A percentile compares a stretch with the other conserved stretches of the same genome.
These are phyloP conservation scores for Thraustochytrium striatum DNA, from an alignment of 352 stramenopile species.

Conservation along the genomic window DNA sequence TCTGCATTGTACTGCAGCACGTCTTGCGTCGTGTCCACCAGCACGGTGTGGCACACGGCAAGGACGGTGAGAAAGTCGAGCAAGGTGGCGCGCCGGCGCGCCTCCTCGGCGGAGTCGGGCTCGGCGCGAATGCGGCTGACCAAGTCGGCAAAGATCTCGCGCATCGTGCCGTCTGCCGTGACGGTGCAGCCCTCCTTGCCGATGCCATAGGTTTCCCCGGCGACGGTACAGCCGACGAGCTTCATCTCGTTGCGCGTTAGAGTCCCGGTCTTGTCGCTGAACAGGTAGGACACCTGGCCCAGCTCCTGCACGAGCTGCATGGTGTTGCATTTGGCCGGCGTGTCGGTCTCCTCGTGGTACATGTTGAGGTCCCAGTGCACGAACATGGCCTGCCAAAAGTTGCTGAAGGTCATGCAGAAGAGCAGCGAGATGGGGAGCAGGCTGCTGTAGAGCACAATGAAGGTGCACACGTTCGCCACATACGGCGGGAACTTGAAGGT, in stretches of 20 bases:
- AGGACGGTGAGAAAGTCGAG: constrained; percentile 77
- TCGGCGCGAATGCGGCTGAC: constrained; percentile 62
- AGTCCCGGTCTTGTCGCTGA: constrained; percentile 99
- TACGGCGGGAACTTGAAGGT: constrained; percentile 7
- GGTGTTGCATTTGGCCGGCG: constrained; percentile 78
- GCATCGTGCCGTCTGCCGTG: constrained; percentile 48
- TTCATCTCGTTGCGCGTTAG: constrained; percentile 99
- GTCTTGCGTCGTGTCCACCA: constrained; percentile 86
- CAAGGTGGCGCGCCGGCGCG: constrained; percentile 59
- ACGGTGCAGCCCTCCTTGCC: constrained; percentile 70
- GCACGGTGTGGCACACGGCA: constrained; percentile 90
- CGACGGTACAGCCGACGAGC: constrained; percentile 86
- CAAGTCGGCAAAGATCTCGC: constrained; percentile 68
- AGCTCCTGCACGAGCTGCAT: constrained; percentile 89
- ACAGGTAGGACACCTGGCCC: constrained; percentile 96
- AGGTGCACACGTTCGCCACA: constrained; percentile 59
- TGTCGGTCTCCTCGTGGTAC: constrained; percentile 73
- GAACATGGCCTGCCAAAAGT: constrained; percentile 87
- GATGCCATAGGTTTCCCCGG: constrained; percentile 75
- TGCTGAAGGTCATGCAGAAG: constrained; percentile 92
- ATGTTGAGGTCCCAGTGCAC: constrained; percentile 90
- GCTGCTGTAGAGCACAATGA: constrained; percentile 90
- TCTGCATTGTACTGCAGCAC: constrained; percentile 76
- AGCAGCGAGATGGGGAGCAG: constrained; percentile 96
- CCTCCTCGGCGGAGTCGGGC: constrained; percentile 62